A percentile compares a stretch with the other conserved stretches of the same genome.
Evolutionary conservation across 768 basidiomycete genomes (phyloP).

Genomic region (Cyclocybe cylindracea): DNA sequence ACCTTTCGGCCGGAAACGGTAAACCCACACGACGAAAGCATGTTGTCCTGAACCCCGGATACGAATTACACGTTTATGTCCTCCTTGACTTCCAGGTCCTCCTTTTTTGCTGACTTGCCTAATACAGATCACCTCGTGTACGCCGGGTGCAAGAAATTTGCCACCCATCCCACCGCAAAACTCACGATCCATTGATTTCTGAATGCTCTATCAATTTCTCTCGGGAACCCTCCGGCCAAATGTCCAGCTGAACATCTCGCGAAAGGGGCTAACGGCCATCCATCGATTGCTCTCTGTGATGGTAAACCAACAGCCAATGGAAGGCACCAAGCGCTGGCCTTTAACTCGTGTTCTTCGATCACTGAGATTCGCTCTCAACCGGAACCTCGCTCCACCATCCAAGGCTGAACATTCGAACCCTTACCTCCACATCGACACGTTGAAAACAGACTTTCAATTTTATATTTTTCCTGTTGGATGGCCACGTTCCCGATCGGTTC

Average conservation of each 20-base stretch:
- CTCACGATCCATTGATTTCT: conserved; percentile 27
- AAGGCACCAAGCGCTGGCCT: conserved; percentile 45
- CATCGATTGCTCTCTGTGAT: conserved; percentile 26
- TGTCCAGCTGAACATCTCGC: conserved; percentile 14
- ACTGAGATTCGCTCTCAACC: conserved; percentile 57
- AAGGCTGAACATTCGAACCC: conserved; percentile 53
- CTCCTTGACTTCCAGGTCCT: conserved; percentile 46
- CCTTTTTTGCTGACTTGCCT: conserved; percentile 56
- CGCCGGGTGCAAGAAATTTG: conserved; percentile 18
- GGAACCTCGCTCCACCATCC: conserved; percentile 73
- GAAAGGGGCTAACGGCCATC: conserved; percentile 24
- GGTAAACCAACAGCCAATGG: conserved; percentile 34
- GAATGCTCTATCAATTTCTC: conserved; percentile 18
- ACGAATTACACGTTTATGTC: conserved; percentile 62
- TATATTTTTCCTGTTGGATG: conserved; percentile 61
- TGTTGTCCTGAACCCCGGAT: conserved; percentile 70
- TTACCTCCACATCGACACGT: conserved; percentile 75
- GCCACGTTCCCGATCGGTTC: conserved; percentile 79
- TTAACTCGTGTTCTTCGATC: conserved; percentile 72
- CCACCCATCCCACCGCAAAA: conserved; percentile 29
- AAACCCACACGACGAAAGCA: conserved; percentile 65
- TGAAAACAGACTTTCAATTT: conserved; percentile 65
- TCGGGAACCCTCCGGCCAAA: conserved; percentile 22
- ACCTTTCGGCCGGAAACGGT: conserved; percentile 59
- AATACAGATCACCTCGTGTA: conserved; percentile 49